phyloP scores from a whole-genome alignment of 2,329 filamentous ascomycete genomes.

The Bipolaris oryzae region DNA sequence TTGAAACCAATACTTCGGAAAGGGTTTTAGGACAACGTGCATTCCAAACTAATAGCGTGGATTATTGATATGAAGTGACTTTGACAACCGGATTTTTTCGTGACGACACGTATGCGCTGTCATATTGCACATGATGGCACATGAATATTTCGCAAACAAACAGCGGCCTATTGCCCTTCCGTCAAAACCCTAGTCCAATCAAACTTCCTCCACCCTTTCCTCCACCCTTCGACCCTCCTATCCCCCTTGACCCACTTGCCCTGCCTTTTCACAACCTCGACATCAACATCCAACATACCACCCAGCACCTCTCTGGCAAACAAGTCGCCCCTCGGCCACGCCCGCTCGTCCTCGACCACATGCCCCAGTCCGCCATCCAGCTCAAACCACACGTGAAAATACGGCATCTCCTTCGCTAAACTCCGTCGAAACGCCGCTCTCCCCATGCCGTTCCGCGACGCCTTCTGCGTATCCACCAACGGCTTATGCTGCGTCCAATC shows the following conservation, averaged over 20 bases:
- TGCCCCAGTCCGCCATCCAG: slow-evolving; percentile 92
- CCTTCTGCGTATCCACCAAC: slow-evolving; percentile 82
- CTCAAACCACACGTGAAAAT: slow-evolving; percentile 95
- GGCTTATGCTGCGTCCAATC: slow-evolving; percentile 97
- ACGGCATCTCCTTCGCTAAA: slow-evolving; percentile 94
- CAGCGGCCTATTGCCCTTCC: slow-evolving; percentile 46
- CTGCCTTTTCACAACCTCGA: slow-evolving; percentile 86
- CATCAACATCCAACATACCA: slow-evolving; percentile 84
- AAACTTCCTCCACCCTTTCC: slow-evolving; percentile 86
- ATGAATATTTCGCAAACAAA: too few species aligned
- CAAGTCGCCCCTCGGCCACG: slow-evolving; percentile 89
- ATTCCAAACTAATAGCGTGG: neutral
- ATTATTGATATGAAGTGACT: too few species aligned
- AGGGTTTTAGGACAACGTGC: too few species aligned
- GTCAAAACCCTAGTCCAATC: slow-evolving; percentile 78
- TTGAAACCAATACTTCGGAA: too few species aligned
- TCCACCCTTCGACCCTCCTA: slow-evolving; percentile 74
- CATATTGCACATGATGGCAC: too few species aligned
- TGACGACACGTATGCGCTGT: too few species aligned
- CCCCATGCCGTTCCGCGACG: slow-evolving; percentile 71
- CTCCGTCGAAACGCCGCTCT: slow-evolving; percentile 80
- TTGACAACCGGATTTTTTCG: too few species aligned
- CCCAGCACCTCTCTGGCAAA: slow-evolving; percentile 92
- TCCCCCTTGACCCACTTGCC: slow-evolving; percentile 79
- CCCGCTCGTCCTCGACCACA: slow-evolving; percentile 81